Conservation (phyloP, 495 filamentous ascomycete species). For the Hypoxylon fragiforme region DNA sequence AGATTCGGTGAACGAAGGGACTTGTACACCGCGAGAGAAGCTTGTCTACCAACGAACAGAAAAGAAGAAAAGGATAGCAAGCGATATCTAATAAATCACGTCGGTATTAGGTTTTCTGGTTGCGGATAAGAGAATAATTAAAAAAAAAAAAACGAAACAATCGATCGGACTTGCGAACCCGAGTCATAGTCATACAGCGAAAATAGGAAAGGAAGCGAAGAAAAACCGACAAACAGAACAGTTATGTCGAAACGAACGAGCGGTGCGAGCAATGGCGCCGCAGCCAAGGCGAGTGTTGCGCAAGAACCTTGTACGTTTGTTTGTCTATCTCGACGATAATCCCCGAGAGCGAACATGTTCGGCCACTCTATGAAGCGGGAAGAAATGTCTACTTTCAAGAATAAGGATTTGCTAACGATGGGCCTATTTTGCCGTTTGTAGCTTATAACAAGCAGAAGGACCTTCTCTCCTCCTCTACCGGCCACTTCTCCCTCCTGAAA, state of each 20-base stretch:
- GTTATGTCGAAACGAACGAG: conserved; percentile 56
- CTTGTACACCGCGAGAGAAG: neutral
- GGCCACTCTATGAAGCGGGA: neutral
- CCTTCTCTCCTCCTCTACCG: conserved; percentile 73
- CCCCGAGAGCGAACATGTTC: neutral
- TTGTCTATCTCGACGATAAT: too few species aligned
- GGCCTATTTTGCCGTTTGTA: conserved; percentile 35
- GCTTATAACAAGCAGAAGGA: conserved; percentile 83
- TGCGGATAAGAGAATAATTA: neutral
- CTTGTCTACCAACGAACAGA: neutral
- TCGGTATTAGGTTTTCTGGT: neutral
- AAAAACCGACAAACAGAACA: conserved; percentile 1
- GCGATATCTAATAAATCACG: neutral
- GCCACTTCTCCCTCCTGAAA: conserved; percentile 70
- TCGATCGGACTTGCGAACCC: neutral
- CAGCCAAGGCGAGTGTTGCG: conserved; percentile 37
- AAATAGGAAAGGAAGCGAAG: neutral
- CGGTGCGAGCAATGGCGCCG: conserved; percentile 45
- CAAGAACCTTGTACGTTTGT: conserved; percentile 42
- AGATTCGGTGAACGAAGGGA: neutral
- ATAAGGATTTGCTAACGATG: conserved; percentile 11
- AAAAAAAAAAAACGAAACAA: neutral
- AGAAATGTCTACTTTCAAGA: neutral
- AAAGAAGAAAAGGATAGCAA: neutral
- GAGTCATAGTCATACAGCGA: neutral